Conservation (phyloP, 2,329 filamentous ascomycete species). For the Plectosphaerella sp. region DNA sequence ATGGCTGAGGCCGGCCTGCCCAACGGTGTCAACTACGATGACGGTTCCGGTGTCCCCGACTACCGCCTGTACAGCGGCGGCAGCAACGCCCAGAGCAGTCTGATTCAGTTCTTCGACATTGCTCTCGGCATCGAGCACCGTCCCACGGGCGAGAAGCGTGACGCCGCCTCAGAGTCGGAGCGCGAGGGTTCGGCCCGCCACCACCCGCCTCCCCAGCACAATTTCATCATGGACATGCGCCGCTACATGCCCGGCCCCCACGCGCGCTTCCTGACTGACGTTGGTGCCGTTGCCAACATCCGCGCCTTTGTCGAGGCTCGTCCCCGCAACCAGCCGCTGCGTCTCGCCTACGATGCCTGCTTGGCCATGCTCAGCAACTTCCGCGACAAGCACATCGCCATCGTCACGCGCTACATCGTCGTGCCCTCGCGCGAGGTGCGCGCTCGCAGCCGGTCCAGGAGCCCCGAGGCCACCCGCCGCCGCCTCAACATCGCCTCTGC, state of each 20-base stretch:
- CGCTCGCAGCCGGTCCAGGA: slow-evolving; percentile 56
- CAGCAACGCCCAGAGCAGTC: slow-evolving; percentile 93
- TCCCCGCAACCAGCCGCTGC: slow-evolving; percentile 60
- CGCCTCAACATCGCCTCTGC: slow-evolving; percentile 60
- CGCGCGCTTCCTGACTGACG: slow-evolving; percentile 79
- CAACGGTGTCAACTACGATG: slow-evolving; percentile 81
- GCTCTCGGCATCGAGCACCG: slow-evolving; percentile 85
- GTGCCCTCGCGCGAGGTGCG: slow-evolving; percentile 75
- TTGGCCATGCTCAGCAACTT: slow-evolving; percentile 65
- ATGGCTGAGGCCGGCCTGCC: slow-evolving; percentile 93
- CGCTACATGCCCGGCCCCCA: slow-evolving; percentile 95
- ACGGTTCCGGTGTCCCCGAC: slow-evolving; percentile 61
- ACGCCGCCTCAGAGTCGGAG: slow-evolving; percentile 36
- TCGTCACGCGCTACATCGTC: slow-evolving; percentile 94
- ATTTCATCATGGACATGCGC: slow-evolving; percentile 96
- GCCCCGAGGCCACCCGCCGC: slow-evolving; percentile 45
- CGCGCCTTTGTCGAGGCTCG: slow-evolving; percentile 70
- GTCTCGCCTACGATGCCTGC: slow-evolving; percentile 85
- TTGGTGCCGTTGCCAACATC: slow-evolving; percentile 78
- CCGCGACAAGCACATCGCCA: slow-evolving; percentile 91
- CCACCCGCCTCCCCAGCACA: slow-evolving; percentile 49
- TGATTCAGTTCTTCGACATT: slow-evolving; percentile 97
- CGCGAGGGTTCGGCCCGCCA: slow-evolving; percentile 32
- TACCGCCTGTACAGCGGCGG: slow-evolving; percentile 89
- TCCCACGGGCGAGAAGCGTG: slow-evolving; percentile 72